Conservation (phyloP, 1,284 basidiomycete genomes). For the Rhodotorula sp. region DNA sequence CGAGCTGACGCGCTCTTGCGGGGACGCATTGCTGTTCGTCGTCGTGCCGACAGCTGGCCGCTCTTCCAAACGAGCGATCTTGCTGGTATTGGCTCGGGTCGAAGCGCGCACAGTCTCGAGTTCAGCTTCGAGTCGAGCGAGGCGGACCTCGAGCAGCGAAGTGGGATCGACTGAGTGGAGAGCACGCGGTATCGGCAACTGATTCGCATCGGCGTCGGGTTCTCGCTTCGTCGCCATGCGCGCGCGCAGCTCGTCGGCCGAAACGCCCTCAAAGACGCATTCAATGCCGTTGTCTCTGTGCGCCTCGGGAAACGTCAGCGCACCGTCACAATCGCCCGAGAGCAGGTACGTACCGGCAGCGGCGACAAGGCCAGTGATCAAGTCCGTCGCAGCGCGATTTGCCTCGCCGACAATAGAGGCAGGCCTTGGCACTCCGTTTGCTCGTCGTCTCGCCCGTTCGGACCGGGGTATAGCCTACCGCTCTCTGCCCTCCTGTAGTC, state of each 20-base stretch:
- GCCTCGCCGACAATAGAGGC: conserved; percentile 20
- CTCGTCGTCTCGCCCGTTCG: neutral
- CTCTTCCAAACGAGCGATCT: neutral
- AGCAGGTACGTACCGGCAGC: conserved; percentile 18
- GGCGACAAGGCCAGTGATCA: conserved; percentile 28
- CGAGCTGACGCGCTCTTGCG: neutral
- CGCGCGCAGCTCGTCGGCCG: conserved; percentile 14
- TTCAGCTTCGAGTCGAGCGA: conserved; percentile 10
- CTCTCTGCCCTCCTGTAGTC: neutral
- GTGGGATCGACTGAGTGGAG: too few species aligned
- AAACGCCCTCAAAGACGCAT: conserved; percentile 34
- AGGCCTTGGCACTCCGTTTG: conserved; percentile 4
- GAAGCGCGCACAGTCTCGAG: neutral
- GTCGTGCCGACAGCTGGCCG: neutral
- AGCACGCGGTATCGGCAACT: too few species aligned
- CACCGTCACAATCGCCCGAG: neutral
- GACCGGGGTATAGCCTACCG: conserved; percentile 1
- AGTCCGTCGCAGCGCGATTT: conserved; percentile 35
- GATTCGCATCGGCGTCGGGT: too few species aligned
- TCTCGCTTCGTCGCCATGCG: neutral
- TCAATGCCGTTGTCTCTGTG: conserved; percentile 26
- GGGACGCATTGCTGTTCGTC: too few species aligned
- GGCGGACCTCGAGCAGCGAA: conserved; percentile 1
- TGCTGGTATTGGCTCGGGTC: neutral
- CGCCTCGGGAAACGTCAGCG: neutral